Evolutionary conservation across 768 basidiomycete species (phyloP).

Genomic region (Daedaleopsis sinensis): DNA sequence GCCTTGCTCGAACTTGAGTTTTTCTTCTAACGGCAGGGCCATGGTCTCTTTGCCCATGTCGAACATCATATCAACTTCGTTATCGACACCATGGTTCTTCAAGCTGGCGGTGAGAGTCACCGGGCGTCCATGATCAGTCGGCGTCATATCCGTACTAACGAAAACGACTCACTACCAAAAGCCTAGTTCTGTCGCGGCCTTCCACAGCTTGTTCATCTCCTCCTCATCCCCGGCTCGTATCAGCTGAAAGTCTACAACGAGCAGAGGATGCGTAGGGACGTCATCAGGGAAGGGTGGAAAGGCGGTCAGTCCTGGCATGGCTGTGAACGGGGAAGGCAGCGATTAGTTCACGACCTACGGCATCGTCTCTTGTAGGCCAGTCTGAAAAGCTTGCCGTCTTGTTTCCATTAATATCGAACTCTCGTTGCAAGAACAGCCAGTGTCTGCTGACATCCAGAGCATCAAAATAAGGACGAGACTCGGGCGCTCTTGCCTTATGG

Average conservation of each 20-base stretch:
- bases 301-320: constrained; percentile 8
- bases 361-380: too few species aligned
- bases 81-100: constrained; percentile 40
- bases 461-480: too few species aligned
- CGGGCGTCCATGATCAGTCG: background rate
- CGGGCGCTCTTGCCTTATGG: too few species aligned
- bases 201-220: constrained; percentile 48
- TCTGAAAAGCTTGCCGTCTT: too few species aligned
- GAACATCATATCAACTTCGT: constrained; percentile 42
- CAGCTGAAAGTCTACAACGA: constrained; percentile 48
- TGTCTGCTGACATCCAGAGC: too few species aligned
- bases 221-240: constrained; percentile 37
- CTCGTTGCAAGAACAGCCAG: too few species aligned
- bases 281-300: constrained; percentile 49
- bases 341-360: background rate
- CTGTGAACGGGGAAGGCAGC: background rate
- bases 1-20: constrained; percentile 47
- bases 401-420: too few species aligned
- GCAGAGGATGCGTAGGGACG: constrained; percentile 46
- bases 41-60: constrained; percentile 45
- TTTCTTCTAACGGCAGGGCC: constrained; percentile 44
- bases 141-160: too few species aligned
- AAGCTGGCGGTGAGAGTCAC: background rate
- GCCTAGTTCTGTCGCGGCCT: constrained; percentile 51
- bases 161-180: constrained; percentile 53